Base-by-base conservation (phyloP, 257 asterid genomes). In the Penstemon barbatus region DNA sequence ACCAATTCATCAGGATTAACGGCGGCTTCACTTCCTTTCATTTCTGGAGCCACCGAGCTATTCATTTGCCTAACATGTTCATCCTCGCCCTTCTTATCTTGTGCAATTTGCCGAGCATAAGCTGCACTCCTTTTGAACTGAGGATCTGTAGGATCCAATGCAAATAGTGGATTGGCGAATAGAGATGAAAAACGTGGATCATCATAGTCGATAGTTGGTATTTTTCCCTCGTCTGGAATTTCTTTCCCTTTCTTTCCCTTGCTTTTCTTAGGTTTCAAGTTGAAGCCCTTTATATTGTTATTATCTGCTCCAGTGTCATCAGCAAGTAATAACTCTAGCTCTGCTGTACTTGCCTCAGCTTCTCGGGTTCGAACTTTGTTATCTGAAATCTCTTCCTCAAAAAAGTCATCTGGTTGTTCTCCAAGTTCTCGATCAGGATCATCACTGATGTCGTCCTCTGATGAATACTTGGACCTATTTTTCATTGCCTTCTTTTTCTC, bases 81-180 rank as follows among this genome's bases (percentile, higher is more conserved):
- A 25, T 43, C 57, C 37, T 58, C 67, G 4, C 65, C 61, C 36
- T 62, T 73, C 48, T 51, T 82, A 42, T 69, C 76, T 33, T 74
- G 75, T 3, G 77, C 84, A 65, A 74, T 7, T 70, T 80, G 87
- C 19, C 83, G 70, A 37, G 71, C 84, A 80, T 80, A 82, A 60
- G 71, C 76, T 25, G 86, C 91, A 64, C 88, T 82, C 82, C 88
- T 87, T 85, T 93, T 90, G 80, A 84, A 93, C 54, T 90, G 94
- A 65, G 97, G 99, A 76, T 93, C 99, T 5, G 99, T 91, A 44
- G 99, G 97, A 82, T 94, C 99, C 85, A 85, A 70, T 51, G 97
- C 95, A 67, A 76, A 94, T 72, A 57, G 80, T 2, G 95, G 84
- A 8, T 87, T 83, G 54, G 78, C 86, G 71, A 82, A 82, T 39